phyloP scores from a whole-genome alignment of 2,329 filamentous ascomycete species.

The Cladosporium halotolerans region DNA sequence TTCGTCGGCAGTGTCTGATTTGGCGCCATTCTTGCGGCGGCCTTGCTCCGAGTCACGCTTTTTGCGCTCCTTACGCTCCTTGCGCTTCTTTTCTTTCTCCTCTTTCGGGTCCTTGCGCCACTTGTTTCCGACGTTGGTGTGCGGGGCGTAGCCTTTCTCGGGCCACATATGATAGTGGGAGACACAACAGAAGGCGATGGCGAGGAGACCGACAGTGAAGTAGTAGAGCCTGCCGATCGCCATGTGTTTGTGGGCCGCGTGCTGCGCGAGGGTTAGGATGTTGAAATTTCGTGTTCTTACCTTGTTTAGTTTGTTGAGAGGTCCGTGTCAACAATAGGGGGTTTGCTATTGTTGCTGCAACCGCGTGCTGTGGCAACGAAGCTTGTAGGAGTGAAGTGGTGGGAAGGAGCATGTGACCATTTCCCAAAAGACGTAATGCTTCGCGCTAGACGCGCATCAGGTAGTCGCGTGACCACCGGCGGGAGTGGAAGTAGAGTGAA shows the following conservation, averaged over 20 bases:
- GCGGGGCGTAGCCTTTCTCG: conserved; percentile 17
- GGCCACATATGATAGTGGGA: conserved; percentile 24
- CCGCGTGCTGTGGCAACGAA: background rate
- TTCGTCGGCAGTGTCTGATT: background rate
- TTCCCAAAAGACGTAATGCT: no score
- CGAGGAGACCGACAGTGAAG: conserved; percentile 17
- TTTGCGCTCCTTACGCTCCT: conserved; percentile 12
- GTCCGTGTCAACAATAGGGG: conserved; percentile 11
- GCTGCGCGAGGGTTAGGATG: background rate
- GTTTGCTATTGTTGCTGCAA: conserved; percentile 14
- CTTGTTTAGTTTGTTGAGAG: background rate
- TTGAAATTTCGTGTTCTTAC: background rate
- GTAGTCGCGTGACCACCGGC: no score
- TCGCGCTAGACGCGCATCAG: no score
- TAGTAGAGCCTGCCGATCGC: conserved; percentile 27
- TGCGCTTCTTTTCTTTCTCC: conserved; percentile 9
- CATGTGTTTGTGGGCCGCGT: conserved; percentile 16
- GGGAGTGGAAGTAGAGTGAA: no score
- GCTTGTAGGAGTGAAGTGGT: background rate
- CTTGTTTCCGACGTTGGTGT: conserved; percentile 19
- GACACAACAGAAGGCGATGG: conserved; percentile 17
- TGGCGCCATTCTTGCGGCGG: background rate
- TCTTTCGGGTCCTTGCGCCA: conserved; percentile 9
- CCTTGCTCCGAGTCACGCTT: background rate
- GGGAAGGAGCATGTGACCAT: background rate